Conservation (phyloP, 164 flowering plant species). For the Chloranthus sessilifolius region DNA sequence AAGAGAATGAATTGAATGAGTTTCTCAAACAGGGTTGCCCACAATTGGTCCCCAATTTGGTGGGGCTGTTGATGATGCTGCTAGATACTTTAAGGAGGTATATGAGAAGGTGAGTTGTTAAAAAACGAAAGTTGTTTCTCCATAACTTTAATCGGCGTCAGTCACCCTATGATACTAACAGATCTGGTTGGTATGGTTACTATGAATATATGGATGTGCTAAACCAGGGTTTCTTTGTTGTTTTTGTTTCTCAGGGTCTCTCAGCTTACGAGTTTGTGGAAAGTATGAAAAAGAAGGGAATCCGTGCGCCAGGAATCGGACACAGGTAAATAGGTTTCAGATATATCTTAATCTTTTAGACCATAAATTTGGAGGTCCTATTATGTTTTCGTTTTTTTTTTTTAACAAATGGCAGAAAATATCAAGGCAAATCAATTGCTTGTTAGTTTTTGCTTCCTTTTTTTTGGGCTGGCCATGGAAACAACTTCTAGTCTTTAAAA, state of each 20-base stretch:
- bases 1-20: neutral
- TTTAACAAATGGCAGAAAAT: no score
- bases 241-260: conserved; percentile 47
- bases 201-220: neutral
- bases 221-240: neutral
- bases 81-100: conserved; percentile 95
- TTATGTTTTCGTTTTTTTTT: no score
- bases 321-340: conserved; percentile 75
- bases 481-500: no score
- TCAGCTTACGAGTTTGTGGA: conserved; percentile 92
- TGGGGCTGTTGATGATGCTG: conserved; percentile 99
- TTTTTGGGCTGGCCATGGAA: no score
- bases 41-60: conserved; percentile 99
- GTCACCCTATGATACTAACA: no score
- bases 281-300: conserved; percentile 95
- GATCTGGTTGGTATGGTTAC: neutral
- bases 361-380: no score
- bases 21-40: conserved; percentile 64
- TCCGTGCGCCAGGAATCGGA: conserved; percentile 98
- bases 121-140: no score
- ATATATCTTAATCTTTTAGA: no score
- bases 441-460: no score
- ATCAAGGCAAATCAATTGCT: no score
- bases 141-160: no score
- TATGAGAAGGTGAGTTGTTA: conserved; percentile 69